Conservation (phyloP, 352 stramenopile species). For the Globisporangium rhizosaccharum region DNA sequence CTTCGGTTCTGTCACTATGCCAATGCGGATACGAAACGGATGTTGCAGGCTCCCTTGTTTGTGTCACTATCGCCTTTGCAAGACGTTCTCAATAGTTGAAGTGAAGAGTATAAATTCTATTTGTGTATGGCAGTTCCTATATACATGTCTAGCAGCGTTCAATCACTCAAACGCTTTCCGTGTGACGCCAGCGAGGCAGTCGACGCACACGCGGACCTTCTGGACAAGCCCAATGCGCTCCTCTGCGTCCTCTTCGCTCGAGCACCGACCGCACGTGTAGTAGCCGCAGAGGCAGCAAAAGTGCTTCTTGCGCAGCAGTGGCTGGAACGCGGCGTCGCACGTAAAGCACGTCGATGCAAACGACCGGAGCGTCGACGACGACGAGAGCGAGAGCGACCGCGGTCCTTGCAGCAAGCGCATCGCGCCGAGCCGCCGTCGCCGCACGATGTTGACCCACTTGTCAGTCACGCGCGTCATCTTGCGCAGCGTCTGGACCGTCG, state of each 20-base stretch:
- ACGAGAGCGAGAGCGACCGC: constrained; percentile 3
- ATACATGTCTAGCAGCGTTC: constrained; percentile 3
- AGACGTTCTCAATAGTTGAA: too few relatives aligned
- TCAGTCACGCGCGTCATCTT: constrained; percentile 10
- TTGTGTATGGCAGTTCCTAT: background rate
- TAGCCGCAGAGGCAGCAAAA: constrained; percentile 42
- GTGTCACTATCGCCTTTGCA: too few relatives aligned
- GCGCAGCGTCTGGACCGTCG: constrained; percentile 13
- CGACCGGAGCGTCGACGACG: constrained; percentile 3
- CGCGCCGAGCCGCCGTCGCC: constrained; percentile 17
- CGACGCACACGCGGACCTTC: constrained; percentile 28
- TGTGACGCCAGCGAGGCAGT: constrained; percentile 27
- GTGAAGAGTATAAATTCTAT: background rate
- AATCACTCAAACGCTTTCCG: constrained; percentile 1
- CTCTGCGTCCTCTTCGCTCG: constrained; percentile 31
- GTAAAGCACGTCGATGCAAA: constrained; percentile 15
- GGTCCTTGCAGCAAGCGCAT: constrained; percentile 6
- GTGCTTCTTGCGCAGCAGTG: constrained; percentile 22
- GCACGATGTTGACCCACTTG: constrained; percentile 17
- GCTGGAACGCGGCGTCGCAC: constrained; percentile 14
- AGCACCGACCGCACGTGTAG: constrained; percentile 30
- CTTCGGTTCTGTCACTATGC: too few relatives aligned
- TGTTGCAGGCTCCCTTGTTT: too few relatives aligned
- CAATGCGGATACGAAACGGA: too few relatives aligned
- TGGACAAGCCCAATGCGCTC: constrained; percentile 36